Percentiles rank a stretch among this genome's conserved stretches.
Conservation (phyloP, 495 filamentous ascomycete genomes). For the Aspergillus bertholletiae region DNA sequence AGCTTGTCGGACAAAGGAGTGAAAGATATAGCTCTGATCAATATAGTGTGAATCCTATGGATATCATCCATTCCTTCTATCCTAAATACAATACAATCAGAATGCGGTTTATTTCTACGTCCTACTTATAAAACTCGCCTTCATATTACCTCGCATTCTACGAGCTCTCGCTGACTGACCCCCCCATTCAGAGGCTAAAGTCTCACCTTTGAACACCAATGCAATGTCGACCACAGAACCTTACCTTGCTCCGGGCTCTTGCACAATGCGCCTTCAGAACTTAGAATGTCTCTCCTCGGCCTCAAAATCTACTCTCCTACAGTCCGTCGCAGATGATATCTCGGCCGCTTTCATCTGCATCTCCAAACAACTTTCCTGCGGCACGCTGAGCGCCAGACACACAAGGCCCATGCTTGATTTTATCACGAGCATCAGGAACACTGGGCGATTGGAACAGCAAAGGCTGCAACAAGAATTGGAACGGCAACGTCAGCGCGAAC, state of each 20-base stretch:
- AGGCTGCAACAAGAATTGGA: conserved; percentile 10
- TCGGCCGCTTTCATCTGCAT: conserved; percentile 22
- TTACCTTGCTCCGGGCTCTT: conserved; percentile 8
- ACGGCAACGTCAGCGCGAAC: conserved; percentile 5
- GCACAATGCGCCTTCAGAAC: conserved; percentile 18
- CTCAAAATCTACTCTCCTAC: conserved; percentile 20
- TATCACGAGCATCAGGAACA: conserved; percentile 18
- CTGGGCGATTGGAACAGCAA: conserved; percentile 4
- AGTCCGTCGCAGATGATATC: conserved; percentile 30
- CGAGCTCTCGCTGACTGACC: no score
- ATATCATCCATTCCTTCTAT: no score
- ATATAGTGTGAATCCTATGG: no score
- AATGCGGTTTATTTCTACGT: no score
- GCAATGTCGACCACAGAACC: not conserved
- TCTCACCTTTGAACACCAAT: not conserved
- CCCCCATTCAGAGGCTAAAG: no score
- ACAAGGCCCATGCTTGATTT: conserved; percentile 21
- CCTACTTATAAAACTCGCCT: no score
- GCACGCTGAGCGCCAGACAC: conserved; percentile 13
- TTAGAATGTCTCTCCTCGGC: conserved; percentile 12
- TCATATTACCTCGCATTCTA: no score
- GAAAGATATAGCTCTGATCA: no score
- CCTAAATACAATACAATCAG: no score
- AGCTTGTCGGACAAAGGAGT: no score
- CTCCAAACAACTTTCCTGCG: conserved; percentile 11